Conservation (phyloP, 371 early-diverging fungal genomes). For the Parasitella parasitica region DNA sequence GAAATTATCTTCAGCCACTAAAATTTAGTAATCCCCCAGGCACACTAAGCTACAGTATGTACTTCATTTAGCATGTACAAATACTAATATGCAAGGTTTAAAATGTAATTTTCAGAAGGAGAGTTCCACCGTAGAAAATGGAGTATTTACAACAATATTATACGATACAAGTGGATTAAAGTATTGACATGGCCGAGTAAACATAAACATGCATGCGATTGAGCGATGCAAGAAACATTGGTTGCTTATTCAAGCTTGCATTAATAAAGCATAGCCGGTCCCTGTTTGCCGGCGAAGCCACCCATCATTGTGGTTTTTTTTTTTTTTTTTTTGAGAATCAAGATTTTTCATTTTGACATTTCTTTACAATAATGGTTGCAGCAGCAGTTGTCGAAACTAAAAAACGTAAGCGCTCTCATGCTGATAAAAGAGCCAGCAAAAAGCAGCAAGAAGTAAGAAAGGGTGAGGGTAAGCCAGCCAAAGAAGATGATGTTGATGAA, state of each 20-base stretch:
- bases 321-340: not conserved
- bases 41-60: too few species aligned
- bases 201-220: too few species aligned
- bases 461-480: conserved; percentile 38
- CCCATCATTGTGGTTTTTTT: not conserved
- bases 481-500: conserved; percentile 15
- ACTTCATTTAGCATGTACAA: too few species aligned
- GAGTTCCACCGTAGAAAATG: too few species aligned
- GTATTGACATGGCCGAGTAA: too few species aligned
- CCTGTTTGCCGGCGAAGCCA: not conserved
- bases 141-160: too few species aligned
- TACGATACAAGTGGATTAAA: too few species aligned
- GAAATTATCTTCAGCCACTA: too few species aligned
- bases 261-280: not conserved
- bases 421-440: conserved; percentile 23
- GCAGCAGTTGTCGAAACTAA: conserved; percentile 20
- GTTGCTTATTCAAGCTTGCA: not conserved
- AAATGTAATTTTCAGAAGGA: too few species aligned
- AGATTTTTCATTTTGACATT: not conserved
- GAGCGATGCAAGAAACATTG: not conserved
- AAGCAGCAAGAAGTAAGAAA: conserved; percentile 34
- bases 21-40: too few species aligned
- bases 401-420: conserved; percentile 35
- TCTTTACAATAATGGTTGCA: conserved; percentile 4
- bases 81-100: too few species aligned